Conservation (phyloP, 305 asterid species). For the Plantago coronopus region DNA sequence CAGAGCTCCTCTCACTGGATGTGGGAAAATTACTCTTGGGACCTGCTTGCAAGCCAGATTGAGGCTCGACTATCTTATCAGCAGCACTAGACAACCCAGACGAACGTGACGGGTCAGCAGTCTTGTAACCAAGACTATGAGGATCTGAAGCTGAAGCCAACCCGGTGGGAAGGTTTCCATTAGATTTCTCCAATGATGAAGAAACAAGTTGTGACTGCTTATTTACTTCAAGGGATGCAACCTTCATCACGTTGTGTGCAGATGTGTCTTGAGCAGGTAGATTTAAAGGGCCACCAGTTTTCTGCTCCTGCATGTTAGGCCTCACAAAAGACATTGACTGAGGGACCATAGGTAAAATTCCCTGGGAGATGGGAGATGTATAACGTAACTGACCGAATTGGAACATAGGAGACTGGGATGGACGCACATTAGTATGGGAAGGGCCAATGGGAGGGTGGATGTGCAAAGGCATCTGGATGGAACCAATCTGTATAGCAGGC, state of each 20-base stretch:
- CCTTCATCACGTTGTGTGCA: conserved; percentile 34
- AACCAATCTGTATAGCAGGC: conserved; percentile 97
- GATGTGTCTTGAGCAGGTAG: conserved; percentile 39
- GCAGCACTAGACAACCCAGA: conserved; percentile 31
- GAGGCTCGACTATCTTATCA: conserved; percentile 33
- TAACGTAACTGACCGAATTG: conserved; percentile 86
- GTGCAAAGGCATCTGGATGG: conserved; percentile 99
- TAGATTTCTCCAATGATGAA: conserved; percentile 35
- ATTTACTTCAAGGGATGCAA: conserved; percentile 32
- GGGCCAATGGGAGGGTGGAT: conserved; percentile 69
- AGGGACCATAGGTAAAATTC: conserved; percentile 54
- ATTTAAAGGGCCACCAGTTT: conserved; percentile 44
- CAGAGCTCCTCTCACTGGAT: conserved; percentile 44
- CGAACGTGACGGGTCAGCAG: conserved; percentile 26
- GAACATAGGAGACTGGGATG: conserved; percentile 73
- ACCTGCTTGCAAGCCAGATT: conserved; percentile 35
- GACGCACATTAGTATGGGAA: conserved; percentile 58
- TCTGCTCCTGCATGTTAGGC: conserved; percentile 51
- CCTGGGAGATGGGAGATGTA: conserved; percentile 68
- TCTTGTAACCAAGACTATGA: conserved; percentile 21
- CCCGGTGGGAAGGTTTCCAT: conserved; percentile 29
- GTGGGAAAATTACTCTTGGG: conserved; percentile 32
- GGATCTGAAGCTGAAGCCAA: conserved; percentile 30
- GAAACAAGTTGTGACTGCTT: conserved; percentile 42
- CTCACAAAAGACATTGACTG: conserved; percentile 58